Evolutionary conservation across 768 basidiomycete genomes (phyloP).

Genomic region (Serendipita vermifera): DNA sequence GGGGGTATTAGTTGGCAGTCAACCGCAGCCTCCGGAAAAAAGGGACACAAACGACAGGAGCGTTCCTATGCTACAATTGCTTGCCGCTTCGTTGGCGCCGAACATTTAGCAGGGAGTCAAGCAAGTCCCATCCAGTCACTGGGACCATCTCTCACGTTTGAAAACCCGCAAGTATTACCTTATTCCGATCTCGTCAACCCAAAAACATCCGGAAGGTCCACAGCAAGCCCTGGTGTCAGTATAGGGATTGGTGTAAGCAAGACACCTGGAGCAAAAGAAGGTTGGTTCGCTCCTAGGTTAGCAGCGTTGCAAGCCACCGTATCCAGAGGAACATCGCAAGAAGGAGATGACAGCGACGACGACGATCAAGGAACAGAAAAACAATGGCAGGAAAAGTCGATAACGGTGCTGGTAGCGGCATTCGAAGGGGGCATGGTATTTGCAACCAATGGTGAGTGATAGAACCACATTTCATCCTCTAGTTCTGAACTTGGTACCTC

Average conservation of each 20-base stretch:
- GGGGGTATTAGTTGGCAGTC: background rate
- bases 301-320: background rate
- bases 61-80: background rate
- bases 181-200: background rate
- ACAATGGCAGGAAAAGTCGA: background rate
- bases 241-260: background rate
- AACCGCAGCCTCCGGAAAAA: background rate
- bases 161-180: background rate
- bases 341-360: background rate
- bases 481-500: background rate
- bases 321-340: background rate
- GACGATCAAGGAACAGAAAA: too few relatives aligned
- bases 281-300: background rate
- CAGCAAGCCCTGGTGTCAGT: background rate
- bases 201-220: background rate
- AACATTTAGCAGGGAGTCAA: background rate
- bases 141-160: background rate
- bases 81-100: background rate
- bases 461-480: background rate
- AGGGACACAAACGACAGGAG: background rate
- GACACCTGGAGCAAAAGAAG: background rate
- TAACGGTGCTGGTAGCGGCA: background rate
- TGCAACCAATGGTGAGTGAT: background rate
- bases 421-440: constrained; percentile 3
- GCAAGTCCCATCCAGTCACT: background rate